phyloP scores from a whole-genome alignment of 352 stramenopile species.

The Phytophthora pluvialis region DNA sequence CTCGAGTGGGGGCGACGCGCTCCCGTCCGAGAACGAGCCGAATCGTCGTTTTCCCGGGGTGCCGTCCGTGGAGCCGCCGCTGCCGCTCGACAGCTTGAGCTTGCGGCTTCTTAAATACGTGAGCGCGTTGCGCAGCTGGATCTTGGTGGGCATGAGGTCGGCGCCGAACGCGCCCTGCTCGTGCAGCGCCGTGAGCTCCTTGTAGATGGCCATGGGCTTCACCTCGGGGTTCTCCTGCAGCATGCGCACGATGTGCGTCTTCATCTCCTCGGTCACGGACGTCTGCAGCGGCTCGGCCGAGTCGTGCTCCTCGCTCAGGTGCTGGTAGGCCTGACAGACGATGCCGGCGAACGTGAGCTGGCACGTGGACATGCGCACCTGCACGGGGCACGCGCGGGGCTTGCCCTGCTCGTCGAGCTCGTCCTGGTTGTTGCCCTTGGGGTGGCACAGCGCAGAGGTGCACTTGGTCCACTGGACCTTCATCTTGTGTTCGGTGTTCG shows the following conservation, averaged over 20 bases:
- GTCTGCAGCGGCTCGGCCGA: slow-evolving; percentile 75
- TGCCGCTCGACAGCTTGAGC: slow-evolving; percentile 46
- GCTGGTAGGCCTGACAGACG: slow-evolving; percentile 79
- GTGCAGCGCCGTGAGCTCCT: slow-evolving; percentile 66
- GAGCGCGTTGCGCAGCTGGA: slow-evolving; percentile 79
- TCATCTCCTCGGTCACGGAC: slow-evolving; percentile 81
- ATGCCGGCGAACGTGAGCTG: slow-evolving; percentile 77
- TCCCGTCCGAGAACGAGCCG: slow-evolving; percentile 60
- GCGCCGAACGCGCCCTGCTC: slow-evolving; percentile 60
- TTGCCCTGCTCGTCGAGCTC: slow-evolving; percentile 39
- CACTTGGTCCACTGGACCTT: slow-evolving; percentile 88
- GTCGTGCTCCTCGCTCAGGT: slow-evolving; percentile 79
- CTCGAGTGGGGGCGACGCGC: slow-evolving; percentile 59
- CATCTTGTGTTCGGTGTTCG: slow-evolving; percentile 78
- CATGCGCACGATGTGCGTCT: slow-evolving; percentile 73
- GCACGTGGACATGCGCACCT: slow-evolving; percentile 85
- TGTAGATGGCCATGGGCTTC: slow-evolving; percentile 84
- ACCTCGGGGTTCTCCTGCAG: slow-evolving; percentile 64
- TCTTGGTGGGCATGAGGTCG: slow-evolving; percentile 85
- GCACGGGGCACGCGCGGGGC: slow-evolving; percentile 60
- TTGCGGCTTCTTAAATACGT: slow-evolving; percentile 85
- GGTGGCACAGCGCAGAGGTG: slow-evolving; percentile 79
- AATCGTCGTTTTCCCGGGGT: slow-evolving; percentile 52
- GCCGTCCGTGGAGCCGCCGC: slow-evolving; percentile 10
- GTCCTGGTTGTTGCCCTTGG: slow-evolving; percentile 52